Conservation (phyloP, 768 basidiomycete genomes). For the Hygrocybe coccinea region DNA sequence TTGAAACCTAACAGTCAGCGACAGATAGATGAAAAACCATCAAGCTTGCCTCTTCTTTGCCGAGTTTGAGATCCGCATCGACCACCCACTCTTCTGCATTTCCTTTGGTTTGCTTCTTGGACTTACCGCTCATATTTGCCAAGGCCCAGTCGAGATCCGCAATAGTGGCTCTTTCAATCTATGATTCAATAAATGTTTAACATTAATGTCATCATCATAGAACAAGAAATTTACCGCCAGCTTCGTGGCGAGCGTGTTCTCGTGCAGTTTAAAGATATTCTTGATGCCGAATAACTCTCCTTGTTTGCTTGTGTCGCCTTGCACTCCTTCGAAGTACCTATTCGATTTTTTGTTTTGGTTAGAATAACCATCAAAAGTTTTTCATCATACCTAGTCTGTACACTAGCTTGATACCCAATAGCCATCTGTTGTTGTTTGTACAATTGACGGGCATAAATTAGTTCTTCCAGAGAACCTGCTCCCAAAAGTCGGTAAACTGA, state of each 20-base stretch:
- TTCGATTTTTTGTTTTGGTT: neutral
- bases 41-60: conserved; percentile 35
- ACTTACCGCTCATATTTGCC: conserved; percentile 51
- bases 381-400: conserved; percentile 63
- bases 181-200: too few relatives aligned
- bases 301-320: conserved; percentile 66
- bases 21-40: neutral
- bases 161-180: conserved; percentile 78
- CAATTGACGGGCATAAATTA: conserved; percentile 84
- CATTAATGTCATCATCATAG: neutral
- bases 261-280: conserved; percentile 80
- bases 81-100: conserved; percentile 35
- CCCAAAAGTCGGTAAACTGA: conserved; percentile 78
- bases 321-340: conserved; percentile 79
- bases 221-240: conserved; percentile 46
- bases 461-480: conserved; percentile 82
- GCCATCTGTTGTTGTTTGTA: conserved; percentile 94
- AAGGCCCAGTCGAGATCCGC: conserved; percentile 79
- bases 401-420: conserved; percentile 80
- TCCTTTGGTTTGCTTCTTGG: conserved; percentile 31
- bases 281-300: conserved; percentile 83
- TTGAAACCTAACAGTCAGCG: conserved; percentile 19
- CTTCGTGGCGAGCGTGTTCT: conserved; percentile 66
- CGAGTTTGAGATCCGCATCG: conserved; percentile 42
- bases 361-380: neutral